phyloP scores from a whole-genome alignment of 441 rosid genomes.

The Theobroma grandiflorum region DNA sequence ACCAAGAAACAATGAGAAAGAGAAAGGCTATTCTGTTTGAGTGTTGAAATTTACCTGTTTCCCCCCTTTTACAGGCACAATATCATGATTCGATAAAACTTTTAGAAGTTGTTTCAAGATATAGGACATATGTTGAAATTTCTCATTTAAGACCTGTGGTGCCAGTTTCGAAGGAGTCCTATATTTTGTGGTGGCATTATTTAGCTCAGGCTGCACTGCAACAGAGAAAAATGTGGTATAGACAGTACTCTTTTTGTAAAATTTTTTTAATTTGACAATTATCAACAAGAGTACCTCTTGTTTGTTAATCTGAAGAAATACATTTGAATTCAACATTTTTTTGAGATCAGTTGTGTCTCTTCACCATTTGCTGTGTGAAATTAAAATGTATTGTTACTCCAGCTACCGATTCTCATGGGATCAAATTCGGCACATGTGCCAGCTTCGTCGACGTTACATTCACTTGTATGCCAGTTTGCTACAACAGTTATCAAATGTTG shows the following conservation, averaged over 20 bases:
- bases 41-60: slow-evolving; percentile 35
- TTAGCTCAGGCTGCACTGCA: slow-evolving; percentile 88
- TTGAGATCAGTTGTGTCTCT: not conserved
- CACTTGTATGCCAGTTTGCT: slow-evolving; percentile 83
- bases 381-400: slow-evolving; percentile 36
- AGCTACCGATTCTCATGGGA: slow-evolving; percentile 96
- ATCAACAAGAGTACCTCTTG: slow-evolving; percentile 2
- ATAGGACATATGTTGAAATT: slow-evolving; percentile 81
- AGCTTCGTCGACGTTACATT: slow-evolving; percentile 89
- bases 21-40: slow-evolving; percentile 15
- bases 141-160: slow-evolving; percentile 91
- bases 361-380: slow-evolving; percentile 1
- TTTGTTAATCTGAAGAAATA: slow-evolving; percentile 12
- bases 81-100: slow-evolving; percentile 98
- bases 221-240: slow-evolving; percentile 87
- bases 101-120: slow-evolving; percentile 88
- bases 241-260: slow-evolving; percentile 8
- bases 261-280: slow-evolving; percentile 18
- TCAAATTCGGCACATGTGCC: slow-evolving; percentile 75
- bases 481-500: slow-evolving; percentile 68
- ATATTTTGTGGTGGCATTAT: slow-evolving; percentile 89
- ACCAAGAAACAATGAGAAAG: slow-evolving; percentile 9
- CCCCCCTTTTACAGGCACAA: slow-evolving; percentile 71
- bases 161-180: slow-evolving; percentile 69
- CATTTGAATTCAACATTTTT: not conserved